phyloP scores from a whole-genome alignment of 257 asterid genomes.

The Ajuga chamaepitys region DNA sequence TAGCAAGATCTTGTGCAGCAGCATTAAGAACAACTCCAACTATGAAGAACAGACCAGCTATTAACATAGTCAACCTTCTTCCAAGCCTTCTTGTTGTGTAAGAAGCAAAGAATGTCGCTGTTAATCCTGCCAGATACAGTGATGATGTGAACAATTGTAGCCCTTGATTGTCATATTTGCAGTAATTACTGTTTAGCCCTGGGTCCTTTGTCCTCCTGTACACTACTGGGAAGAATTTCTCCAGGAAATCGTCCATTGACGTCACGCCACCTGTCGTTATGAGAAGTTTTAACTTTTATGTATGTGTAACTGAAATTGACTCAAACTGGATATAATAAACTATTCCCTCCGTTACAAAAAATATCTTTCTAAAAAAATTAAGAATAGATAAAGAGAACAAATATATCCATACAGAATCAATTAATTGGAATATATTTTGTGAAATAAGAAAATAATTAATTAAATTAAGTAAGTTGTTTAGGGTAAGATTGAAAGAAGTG shows the following conservation, averaged over 20 bases:
- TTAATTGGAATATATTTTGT: no score
- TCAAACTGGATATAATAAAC: neutral
- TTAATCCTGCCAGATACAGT: conserved; percentile 70
- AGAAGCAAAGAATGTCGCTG: conserved; percentile 81
- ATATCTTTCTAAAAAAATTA: no score
- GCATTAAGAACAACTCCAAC: conserved; percentile 59
- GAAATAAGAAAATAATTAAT: no score
- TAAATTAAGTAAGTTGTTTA: no score
- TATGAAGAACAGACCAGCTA: conserved; percentile 68
- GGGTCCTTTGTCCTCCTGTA: conserved; percentile 22
- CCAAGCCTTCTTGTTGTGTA: conserved; percentile 78
- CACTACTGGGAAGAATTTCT: conserved; percentile 74
- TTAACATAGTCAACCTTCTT: conserved; percentile 59
- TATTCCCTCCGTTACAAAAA: no score
- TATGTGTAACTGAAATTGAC: neutral
- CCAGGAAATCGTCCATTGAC: conserved; percentile 52
- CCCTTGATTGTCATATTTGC: conserved; percentile 87
- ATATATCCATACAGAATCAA: no score
- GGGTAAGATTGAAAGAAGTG: no score
- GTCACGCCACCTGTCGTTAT: conserved; percentile 68
- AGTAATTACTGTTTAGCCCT: conserved; percentile 52
- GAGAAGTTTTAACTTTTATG: neutral
- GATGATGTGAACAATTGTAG: conserved; percentile 85
- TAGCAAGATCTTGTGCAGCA: conserved; percentile 71
- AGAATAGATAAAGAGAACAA: no score